A percentile compares a stretch with the other conserved stretches of the same genome.
Conservation (phyloP, 495 filamentous ascomycete species). For the Ramalina peruviana region DNA sequence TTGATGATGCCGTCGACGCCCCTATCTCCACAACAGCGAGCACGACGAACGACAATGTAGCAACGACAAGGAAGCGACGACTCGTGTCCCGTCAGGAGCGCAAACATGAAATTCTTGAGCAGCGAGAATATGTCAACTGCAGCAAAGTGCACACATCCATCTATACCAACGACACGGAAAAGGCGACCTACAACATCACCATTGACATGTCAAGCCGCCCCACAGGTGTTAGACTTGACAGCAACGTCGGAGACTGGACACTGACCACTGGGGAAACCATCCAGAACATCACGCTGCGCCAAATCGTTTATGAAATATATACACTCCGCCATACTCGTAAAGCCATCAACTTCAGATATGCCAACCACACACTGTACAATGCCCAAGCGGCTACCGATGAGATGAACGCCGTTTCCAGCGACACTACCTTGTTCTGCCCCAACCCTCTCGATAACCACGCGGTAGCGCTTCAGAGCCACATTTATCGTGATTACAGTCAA, state of each 20-base stretch:
- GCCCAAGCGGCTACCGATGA: neutral
- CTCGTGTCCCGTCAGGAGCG: too few relatives aligned
- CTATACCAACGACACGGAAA: neutral
- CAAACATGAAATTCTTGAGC: too few relatives aligned
- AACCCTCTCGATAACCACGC: neutral
- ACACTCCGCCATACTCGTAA: neutral
- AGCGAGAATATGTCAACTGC: too few relatives aligned
- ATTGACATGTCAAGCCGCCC: constrained; percentile 1
- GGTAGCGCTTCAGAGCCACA: too few relatives aligned
- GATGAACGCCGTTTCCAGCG: neutral
- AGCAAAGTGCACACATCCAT: constrained; percentile 1
- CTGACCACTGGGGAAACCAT: constrained; percentile 5
- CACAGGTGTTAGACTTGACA: neutral
- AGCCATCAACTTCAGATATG: neutral
- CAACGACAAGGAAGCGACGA: too few relatives aligned
- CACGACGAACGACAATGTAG: too few relatives aligned
- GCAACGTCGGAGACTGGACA: constrained; percentile 2
- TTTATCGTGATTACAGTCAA: neutral
- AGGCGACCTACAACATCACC: constrained; percentile 3
- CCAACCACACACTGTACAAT: neutral
- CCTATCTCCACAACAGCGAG: too few relatives aligned
- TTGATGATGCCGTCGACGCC: too few relatives aligned
- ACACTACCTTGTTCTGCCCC: neutral
- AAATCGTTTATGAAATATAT: constrained; percentile 1
- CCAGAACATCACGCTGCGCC: neutral